phyloP scores from a whole-genome alignment of 768 basidiomycete genomes.

The Solioccasus polychromus region DNA sequence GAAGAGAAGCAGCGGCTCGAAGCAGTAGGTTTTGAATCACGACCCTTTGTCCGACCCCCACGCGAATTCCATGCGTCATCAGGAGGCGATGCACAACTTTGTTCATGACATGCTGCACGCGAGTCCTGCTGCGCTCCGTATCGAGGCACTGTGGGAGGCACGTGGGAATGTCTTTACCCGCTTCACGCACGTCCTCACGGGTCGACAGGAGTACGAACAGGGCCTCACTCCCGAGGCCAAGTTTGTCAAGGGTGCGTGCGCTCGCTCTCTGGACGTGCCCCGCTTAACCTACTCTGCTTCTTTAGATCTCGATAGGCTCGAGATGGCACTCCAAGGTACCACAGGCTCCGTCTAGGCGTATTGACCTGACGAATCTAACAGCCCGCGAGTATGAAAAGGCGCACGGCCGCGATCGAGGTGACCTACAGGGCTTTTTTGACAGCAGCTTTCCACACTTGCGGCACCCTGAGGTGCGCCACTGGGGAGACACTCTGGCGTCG shows the following conservation, averaged over 20 bases:
- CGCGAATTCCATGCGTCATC: slow-evolving; percentile 3
- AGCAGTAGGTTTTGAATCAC: no score
- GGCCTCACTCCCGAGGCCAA: slow-evolving; percentile 68
- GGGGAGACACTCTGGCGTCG: slow-evolving; percentile 51
- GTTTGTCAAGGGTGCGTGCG: slow-evolving; percentile 41
- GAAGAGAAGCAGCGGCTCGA: slow-evolving; percentile 71
- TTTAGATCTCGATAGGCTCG: slow-evolving; percentile 79
- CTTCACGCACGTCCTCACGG: no score
- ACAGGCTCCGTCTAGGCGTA: no score
- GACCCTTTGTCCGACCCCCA: no score
- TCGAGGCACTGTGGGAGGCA: no score
- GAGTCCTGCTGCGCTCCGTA: slow-evolving; percentile 61
- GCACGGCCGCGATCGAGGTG: slow-evolving; percentile 37
- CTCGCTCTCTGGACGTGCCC: no score
- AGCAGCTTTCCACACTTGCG: slow-evolving; percentile 69
- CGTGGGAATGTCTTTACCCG: no score
- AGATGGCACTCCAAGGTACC: slow-evolving; percentile 87
- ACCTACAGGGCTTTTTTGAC: slow-evolving; percentile 77
- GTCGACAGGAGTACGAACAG: slow-evolving; percentile 76
- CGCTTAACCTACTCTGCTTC: no score
- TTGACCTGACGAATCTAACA: no score
- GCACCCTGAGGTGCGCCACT: slow-evolving; percentile 69
- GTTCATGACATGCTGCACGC: slow-evolving; percentile 86
- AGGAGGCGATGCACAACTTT: slow-evolving; percentile 92
- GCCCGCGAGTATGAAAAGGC: slow-evolving; percentile 72